Conservation (phyloP, 805 yeast genomes). For the Candida awuae region DNA sequence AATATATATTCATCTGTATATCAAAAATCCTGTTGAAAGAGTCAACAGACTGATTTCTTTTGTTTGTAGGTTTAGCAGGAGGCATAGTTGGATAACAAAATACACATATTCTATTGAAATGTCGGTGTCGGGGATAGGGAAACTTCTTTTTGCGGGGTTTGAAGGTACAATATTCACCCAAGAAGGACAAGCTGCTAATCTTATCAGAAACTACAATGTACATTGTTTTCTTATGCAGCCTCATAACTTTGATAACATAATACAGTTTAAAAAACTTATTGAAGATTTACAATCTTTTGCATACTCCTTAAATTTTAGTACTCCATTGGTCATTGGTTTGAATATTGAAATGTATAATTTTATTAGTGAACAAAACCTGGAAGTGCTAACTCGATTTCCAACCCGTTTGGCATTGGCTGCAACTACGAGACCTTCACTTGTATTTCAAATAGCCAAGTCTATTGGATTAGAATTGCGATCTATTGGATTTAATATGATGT, state of each 20-base stretch:
- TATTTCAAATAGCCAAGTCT: constrained; percentile 45
- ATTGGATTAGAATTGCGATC: constrained; percentile 42
- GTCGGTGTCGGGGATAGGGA: constrained; percentile 30
- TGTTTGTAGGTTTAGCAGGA: too few relatives aligned
- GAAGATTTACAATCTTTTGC: constrained; percentile 50
- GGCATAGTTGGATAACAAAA: too few relatives aligned
- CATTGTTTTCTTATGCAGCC: constrained; percentile 45
- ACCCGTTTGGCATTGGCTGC: constrained; percentile 59
- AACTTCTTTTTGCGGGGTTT: constrained; percentile 52
- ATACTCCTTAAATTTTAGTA: constrained; percentile 37
- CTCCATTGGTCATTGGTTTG: constrained; percentile 48
- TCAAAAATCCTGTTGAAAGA: too few relatives aligned
- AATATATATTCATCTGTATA: too few relatives aligned
- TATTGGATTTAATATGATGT: constrained; percentile 45
- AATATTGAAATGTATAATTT: constrained; percentile 60
- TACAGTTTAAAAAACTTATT: constrained; percentile 43
- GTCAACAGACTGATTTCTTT: too few relatives aligned
- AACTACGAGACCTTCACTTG: constrained; percentile 40
- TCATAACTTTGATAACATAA: constrained; percentile 43
- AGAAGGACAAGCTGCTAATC: constrained; percentile 36
- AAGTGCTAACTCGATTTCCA: constrained; percentile 46
- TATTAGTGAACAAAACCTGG: constrained; percentile 45
- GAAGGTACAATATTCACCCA: constrained; percentile 46
- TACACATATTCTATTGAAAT: background rate
- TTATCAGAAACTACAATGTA: constrained; percentile 43